A percentile compares a stretch with the other conserved stretches of the same genome.
Conservation (phyloP, 371 early-diverging fungal genomes). For the Circinella umbellata region DNA sequence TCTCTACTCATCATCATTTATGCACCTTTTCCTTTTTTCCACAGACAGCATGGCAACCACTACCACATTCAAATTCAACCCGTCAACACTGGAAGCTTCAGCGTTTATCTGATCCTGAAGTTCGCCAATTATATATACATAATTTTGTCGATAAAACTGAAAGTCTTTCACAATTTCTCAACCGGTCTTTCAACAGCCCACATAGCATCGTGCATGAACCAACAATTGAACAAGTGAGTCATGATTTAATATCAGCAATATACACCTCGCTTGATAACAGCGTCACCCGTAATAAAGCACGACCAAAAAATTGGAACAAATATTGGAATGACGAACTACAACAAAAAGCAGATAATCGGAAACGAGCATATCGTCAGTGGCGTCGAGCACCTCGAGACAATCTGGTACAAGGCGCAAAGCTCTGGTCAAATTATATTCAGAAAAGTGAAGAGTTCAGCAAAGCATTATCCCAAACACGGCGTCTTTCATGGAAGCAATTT, state of each 20-base stretch:
- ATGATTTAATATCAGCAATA: background rate
- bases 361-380: conserved; percentile 14
- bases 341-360: background rate
- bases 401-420: background rate
- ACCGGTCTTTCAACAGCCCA: background rate
- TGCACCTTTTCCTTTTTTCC: background rate
- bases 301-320: conserved; percentile 12
- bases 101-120: background rate
- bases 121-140: background rate
- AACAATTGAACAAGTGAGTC: background rate
- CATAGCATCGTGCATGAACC: background rate
- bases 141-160: background rate
- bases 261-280: conserved; percentile 13
- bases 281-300: background rate
- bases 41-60: background rate
- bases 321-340: conserved; percentile 17
- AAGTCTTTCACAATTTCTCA: background rate
- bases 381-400: conserved; percentile 4
- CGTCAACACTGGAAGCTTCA: conserved; percentile 10
- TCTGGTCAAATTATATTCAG: background rate
- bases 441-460: background rate
- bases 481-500: conserved; percentile 13
- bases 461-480: background rate
- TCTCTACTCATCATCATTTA: conserved; percentile 9
- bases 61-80: background rate